These are phyloP conservation scores for Echium plantagineum DNA, from an alignment of 257 asterid species.

Conservation along the genomic window DNA sequence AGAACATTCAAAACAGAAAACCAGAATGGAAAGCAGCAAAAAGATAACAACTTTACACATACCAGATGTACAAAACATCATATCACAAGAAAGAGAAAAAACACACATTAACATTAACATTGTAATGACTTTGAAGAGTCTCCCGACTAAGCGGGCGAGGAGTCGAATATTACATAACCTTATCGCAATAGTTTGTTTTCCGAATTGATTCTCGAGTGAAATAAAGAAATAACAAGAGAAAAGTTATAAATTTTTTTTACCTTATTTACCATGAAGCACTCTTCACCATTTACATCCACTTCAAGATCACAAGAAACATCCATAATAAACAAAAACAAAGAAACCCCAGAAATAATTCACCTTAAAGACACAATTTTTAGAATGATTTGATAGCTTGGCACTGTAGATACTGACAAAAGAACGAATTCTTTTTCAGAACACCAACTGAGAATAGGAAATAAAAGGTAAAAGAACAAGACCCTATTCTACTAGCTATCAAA, in stretches of 20 bases:
- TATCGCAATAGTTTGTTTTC: too few species aligned
- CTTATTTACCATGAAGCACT: constrained; percentile 60
- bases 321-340: constrained; percentile 30
- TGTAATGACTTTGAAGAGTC: too few species aligned
- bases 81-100: background rate
- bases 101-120: too few species aligned
- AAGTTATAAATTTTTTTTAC: constrained; percentile 31
- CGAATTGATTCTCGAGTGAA: too few species aligned
- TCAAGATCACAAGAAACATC: constrained; percentile 50
- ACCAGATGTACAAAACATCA: background rate
- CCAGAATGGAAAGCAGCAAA: background rate
- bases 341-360: constrained; percentile 19
- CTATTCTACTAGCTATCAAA: constrained; percentile 32
- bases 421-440: background rate
- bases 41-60: background rate
- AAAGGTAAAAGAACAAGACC: constrained; percentile 2
- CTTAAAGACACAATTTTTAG: constrained; percentile 29
- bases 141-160: too few species aligned
- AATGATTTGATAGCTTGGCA: constrained; percentile 6
- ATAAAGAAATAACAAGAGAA: background rate
- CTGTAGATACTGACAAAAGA: background rate
- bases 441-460: constrained; percentile 16
- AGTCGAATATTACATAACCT: too few species aligned
- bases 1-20: background rate
- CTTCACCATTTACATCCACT: constrained; percentile 91